phyloP scores from a whole-genome alignment of 306 rosid genomes.

The Dalbergia cochinchinensis region DNA sequence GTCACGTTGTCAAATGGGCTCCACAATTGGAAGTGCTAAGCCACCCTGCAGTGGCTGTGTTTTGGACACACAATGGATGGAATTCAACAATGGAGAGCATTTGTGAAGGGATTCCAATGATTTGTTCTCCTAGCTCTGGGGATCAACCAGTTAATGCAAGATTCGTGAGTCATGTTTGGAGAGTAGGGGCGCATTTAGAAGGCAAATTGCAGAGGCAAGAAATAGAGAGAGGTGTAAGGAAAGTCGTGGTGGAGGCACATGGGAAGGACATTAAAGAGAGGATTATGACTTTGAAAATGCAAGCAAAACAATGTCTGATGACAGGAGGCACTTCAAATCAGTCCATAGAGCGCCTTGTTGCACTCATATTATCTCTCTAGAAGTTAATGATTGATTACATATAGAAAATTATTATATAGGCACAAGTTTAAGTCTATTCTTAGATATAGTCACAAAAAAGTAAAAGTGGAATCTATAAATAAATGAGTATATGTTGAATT shows the following conservation, averaged over 20 bases:
- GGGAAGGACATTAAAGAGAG: slow-evolving; percentile 58
- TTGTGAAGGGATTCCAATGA: slow-evolving; percentile 70
- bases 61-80: slow-evolving; percentile 77
- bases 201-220: slow-evolving; percentile 50
- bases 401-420: too few relatives aligned
- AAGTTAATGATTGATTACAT: too few relatives aligned
- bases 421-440: too few relatives aligned
- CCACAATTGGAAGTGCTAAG: slow-evolving; percentile 64
- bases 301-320: not conserved
- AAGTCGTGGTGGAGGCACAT: slow-evolving; percentile 44
- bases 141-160: slow-evolving; percentile 71
- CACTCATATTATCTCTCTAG: not conserved
- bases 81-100: slow-evolving; percentile 68
- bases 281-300: slow-evolving; percentile 10
- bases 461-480: too few relatives aligned
- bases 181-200: slow-evolving; percentile 55
- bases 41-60: slow-evolving; percentile 52
- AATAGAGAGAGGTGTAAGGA: slow-evolving; percentile 51
- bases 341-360: not conserved
- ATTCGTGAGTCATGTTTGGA: slow-evolving; percentile 61
- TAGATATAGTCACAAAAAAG: too few relatives aligned
- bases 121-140: slow-evolving; percentile 56
- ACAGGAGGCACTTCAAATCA: too few relatives aligned
- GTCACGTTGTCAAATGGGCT: slow-evolving; percentile 72
- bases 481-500: too few relatives aligned